Base-by-base conservation (phyloP, 2,329 filamentous ascomycete genomes). In the Botrytis paeoniae region DNA sequence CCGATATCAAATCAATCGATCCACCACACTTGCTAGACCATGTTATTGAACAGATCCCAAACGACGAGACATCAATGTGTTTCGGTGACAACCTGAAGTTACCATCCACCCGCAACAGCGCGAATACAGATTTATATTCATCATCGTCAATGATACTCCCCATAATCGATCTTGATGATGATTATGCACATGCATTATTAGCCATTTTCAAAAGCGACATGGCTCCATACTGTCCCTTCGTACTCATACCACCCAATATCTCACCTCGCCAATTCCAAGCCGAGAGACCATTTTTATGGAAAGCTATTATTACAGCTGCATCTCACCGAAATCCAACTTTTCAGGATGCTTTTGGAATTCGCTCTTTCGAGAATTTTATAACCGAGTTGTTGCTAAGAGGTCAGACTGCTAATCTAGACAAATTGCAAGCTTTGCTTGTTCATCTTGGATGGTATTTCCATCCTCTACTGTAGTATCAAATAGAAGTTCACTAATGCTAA, bases 351-450 rank as follows among this genome's bases (percentile, higher is more conserved):
- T 39, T 75, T 45, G 74, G 74, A 12, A 62, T 62, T 60, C 69
- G 73, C 51, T 69, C 73, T 39, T 72, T 76, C 37, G 73, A 75
- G 68, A 72, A 76, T 18, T 74, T 74, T 22, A 74, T 48, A 59
- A 66, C 54, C 16, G 61, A 73, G 29, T 60, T 75, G 10, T 48
- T 77, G 32, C 43, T 76, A 16, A 65, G 72, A 29, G 74, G 74
- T 14, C 78, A 80, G 60, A 25, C 60, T 18, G 79, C 78, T 71
- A 77, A 75, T 69, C 60, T 80, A 65, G 78, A 80, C 51, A 70
- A 80, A 12, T 76, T 80, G 22, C 78, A 80, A 71, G 78, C 75
- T 14, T 71, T 79, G 73, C 75, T 79, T 59, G 75, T 80, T 22
- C 74, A 79, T 51, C 73, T 80, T 69, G 74, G 77, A 25, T 79